These are phyloP conservation scores for Lachnellula cervina DNA, from an alignment of 2,329 filamentous ascomycete genomes.

Conservation along the genomic window DNA sequence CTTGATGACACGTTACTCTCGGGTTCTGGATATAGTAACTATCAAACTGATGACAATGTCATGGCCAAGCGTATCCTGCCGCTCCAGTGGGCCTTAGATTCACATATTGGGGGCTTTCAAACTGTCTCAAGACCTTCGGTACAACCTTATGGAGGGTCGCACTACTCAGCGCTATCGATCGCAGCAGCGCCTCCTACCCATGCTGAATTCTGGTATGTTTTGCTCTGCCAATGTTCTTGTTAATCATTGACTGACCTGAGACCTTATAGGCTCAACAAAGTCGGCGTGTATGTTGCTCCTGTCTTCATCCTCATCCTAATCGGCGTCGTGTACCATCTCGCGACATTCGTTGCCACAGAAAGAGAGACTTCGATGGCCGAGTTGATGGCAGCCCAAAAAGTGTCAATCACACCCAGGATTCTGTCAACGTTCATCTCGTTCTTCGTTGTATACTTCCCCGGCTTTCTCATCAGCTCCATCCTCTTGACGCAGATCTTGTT, in stretches of 20 bases:
- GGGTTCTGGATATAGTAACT: constrained; percentile 6
- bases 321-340: constrained; percentile 25
- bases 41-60: constrained; percentile 10
- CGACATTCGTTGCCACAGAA: constrained; percentile 24
- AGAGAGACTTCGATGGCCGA: constrained; percentile 23
- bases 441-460: constrained; percentile 22
- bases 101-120: constrained; percentile 19
- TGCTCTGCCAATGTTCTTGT: not conserved
- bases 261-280: constrained; percentile 13
- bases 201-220: constrained; percentile 4
- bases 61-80: constrained; percentile 14
- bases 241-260: not conserved
- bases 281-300: constrained; percentile 17
- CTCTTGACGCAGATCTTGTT: constrained; percentile 24
- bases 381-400: constrained; percentile 24
- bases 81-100: constrained; percentile 22
- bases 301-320: constrained; percentile 26
- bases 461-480: constrained; percentile 21
- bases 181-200: not conserved
- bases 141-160: constrained; percentile 17
- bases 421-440: constrained; percentile 25
- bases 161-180: not conserved
- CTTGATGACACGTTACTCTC: constrained; percentile 12
- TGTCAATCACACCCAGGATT: constrained; percentile 22
- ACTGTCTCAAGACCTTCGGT: constrained; percentile 14